Percentiles rank a stretch among this genome's conserved stretches.
These are phyloP conservation scores for Teunomyces aglyptinius DNA, from an alignment of 805 yeast species.

Conservation along the genomic window DNA sequence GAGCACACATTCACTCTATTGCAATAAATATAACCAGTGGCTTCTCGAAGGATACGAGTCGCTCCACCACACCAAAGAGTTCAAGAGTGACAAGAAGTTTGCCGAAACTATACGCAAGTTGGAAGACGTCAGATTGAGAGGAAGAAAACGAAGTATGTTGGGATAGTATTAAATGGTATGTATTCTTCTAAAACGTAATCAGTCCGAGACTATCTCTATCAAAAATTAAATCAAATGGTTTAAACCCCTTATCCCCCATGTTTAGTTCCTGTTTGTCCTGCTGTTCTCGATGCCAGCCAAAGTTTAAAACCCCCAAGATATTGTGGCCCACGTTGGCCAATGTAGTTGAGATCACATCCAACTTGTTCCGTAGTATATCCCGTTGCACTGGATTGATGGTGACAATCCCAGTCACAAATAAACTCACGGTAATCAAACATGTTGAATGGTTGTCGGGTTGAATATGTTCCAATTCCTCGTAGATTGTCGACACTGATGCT, in stretches of 20 bases:
- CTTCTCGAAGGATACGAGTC: constrained; percentile 65
- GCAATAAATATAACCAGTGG: constrained; percentile 66
- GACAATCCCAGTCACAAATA: constrained; percentile 9
- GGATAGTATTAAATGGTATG: constrained; percentile 44
- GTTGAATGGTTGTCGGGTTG: constrained; percentile 9
- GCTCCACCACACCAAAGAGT: constrained; percentile 30
- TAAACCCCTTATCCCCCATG: constrained; percentile 11
- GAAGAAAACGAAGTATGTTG: constrained; percentile 92
- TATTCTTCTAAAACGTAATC: constrained; percentile 7
- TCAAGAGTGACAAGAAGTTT: constrained; percentile 34
- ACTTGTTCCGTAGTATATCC: not conserved
- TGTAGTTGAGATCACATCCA: constrained; percentile 1
- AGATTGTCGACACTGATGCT: constrained; percentile 3
- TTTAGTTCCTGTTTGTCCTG: constrained; percentile 2
- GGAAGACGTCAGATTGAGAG: constrained; percentile 84
- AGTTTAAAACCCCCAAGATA: constrained; percentile 5
- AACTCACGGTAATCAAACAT: constrained; percentile 9
- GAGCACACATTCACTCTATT: constrained; percentile 82
- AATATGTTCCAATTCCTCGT: constrained; percentile 6
- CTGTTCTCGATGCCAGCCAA: constrained; percentile 11
- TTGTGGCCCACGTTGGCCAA: constrained; percentile 11
- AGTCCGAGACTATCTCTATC: constrained; percentile 10
- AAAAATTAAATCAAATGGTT: constrained; percentile 12
- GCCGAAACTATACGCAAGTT: constrained; percentile 62
- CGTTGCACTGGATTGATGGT: constrained; percentile 4